Evolutionary conservation across 192 early-diverging fungal genomes (phyloP).

Genomic region (Coemansia sp.): DNA sequence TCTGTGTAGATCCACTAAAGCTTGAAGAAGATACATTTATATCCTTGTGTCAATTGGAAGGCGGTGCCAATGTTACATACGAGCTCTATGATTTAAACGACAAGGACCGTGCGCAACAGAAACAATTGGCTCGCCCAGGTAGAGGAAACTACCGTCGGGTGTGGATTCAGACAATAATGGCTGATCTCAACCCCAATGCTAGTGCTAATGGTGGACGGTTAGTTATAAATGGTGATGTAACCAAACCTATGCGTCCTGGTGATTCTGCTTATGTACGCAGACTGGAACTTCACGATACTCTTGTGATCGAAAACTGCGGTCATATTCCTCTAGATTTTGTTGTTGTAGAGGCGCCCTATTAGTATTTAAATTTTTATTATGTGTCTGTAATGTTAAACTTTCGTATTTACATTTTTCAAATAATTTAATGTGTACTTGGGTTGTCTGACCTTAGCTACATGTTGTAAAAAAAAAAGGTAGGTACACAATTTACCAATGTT

Average conservation of each 20-base stretch:
- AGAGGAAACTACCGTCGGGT: slow-evolving; percentile 27
- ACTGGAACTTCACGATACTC: slow-evolving; percentile 19
- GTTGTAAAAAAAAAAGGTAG: neutral
- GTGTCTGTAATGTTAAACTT: neutral
- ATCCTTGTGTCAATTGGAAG: slow-evolving; percentile 31
- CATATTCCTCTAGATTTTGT: slow-evolving; percentile 42
- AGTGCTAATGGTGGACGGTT: slow-evolving; percentile 31
- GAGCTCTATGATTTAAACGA: slow-evolving; percentile 45
- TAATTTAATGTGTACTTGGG: neutral
- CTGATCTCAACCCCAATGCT: slow-evolving; percentile 23
- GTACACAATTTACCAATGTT: neutral
- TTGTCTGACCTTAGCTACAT: neutral
- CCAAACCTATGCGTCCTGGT: slow-evolving; percentile 35
- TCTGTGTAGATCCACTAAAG: slow-evolving; percentile 39
- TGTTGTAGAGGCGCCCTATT: slow-evolving; percentile 45
- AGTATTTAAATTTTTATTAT: slow-evolving; percentile 1
- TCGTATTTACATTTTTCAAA: neutral
- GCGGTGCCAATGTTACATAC: slow-evolving; percentile 16
- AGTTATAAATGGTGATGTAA: slow-evolving; percentile 38
- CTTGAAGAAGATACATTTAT: slow-evolving; percentile 45
- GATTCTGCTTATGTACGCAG: slow-evolving; percentile 46
- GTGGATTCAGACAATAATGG: slow-evolving; percentile 44
- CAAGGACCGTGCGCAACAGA: slow-evolving; percentile 15
- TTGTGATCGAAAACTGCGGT: slow-evolving; percentile 41
- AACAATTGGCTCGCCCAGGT: slow-evolving; percentile 10